phyloP scores from a whole-genome alignment of 1,284 basidiomycete genomes.

The Ustilago shanxiensis region DNA sequence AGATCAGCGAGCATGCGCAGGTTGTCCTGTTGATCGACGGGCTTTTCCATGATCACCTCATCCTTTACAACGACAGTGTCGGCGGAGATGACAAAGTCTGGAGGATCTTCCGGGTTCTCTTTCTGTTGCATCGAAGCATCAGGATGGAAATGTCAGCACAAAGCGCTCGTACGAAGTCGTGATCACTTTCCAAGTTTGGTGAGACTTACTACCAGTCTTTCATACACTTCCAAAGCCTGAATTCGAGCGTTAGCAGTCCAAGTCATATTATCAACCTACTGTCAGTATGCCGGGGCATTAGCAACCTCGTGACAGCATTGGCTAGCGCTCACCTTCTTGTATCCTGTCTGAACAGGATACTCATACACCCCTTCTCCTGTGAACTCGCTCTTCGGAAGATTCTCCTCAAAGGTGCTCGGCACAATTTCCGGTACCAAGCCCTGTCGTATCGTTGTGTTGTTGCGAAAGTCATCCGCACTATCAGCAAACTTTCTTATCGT shows the following conservation, averaged over 20 bases:
- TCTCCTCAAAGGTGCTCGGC: constrained; percentile 88
- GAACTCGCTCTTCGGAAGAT: constrained; percentile 79
- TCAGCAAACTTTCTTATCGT: background rate
- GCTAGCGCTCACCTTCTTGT: constrained; percentile 76
- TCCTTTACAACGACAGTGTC: constrained; percentile 67
- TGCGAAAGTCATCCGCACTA: background rate
- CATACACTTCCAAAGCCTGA: constrained; percentile 69
- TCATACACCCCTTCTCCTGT: constrained; percentile 81
- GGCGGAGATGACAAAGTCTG: constrained; percentile 88
- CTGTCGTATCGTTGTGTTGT: constrained; percentile 71
- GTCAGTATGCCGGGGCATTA: background rate
- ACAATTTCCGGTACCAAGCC: constrained; percentile 88
- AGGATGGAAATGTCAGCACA: background rate
- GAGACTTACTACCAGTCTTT: constrained; percentile 54
- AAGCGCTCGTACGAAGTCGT: background rate
- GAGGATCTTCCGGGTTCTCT: constrained; percentile 82
- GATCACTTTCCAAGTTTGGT: background rate
- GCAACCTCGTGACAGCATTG: background rate
- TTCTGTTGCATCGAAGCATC: constrained; percentile 20
- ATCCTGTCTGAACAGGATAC: constrained; percentile 92
- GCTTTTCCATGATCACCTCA: constrained; percentile 84
- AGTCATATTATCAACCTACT: background rate
- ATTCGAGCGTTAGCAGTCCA: background rate
- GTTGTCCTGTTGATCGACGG: constrained; percentile 83
- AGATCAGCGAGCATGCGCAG: constrained; percentile 87